Percentiles rank a stretch among this genome's conserved stretches.
Conservation (phyloP, 2,329 filamentous ascomycete genomes). For the Cadophora luteo-olivacea region DNA sequence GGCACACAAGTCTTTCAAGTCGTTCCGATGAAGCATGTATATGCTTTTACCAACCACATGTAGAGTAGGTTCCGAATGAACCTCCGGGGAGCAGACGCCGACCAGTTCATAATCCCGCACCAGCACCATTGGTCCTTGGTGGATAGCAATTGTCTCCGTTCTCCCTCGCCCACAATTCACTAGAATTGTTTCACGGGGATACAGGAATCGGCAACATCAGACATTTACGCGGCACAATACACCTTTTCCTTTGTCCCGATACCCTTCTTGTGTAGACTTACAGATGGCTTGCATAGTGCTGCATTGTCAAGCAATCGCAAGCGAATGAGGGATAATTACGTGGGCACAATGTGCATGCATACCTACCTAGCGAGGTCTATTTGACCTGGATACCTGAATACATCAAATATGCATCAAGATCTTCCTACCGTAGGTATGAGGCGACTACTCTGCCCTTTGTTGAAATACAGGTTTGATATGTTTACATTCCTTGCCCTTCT, state of each 20-base stretch:
- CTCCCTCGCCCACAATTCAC: background rate
- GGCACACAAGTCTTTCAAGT: slow-evolving; percentile 52
- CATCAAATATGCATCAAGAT: too few species aligned
- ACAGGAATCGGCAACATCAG: background rate
- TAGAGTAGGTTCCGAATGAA: background rate
- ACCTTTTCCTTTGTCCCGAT: slow-evolving; percentile 32
- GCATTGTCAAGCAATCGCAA: slow-evolving; percentile 20
- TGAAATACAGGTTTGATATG: too few species aligned
- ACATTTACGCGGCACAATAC: slow-evolving; percentile 3
- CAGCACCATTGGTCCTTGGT: background rate
- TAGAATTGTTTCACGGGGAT: background rate
- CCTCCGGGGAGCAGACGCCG: background rate
- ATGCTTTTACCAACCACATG: background rate
- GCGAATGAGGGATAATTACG: slow-evolving; percentile 21
- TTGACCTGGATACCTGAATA: background rate
- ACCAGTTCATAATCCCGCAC: background rate
- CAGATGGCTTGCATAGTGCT: slow-evolving; percentile 21
- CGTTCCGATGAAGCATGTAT: slow-evolving; percentile 47
- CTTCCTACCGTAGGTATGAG: too few species aligned
- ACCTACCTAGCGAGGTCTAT: slow-evolving; percentile 14
- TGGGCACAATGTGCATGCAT: slow-evolving; percentile 21
- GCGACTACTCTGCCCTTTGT: too few species aligned
- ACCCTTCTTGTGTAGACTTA: slow-evolving; percentile 34
- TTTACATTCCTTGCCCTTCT: too few species aligned
- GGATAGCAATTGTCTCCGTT: background rate